Conservation (phyloP, 2,329 filamentous ascomycete species). For the Xylaria polymorpha region DNA sequence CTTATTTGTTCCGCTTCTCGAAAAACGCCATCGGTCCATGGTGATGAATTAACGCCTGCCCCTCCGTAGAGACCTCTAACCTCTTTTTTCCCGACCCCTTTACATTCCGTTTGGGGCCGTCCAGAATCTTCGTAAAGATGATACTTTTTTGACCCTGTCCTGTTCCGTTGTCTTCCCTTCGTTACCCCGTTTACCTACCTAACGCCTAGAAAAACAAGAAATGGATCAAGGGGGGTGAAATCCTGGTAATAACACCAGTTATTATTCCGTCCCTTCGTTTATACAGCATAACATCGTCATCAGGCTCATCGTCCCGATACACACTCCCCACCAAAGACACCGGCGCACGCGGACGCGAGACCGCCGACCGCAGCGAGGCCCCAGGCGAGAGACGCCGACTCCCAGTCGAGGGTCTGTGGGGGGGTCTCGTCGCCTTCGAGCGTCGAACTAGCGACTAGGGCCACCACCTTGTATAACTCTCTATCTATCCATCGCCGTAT, state of each 20-base stretch:
- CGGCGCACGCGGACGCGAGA: conserved; percentile 58
- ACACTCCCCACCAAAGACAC: conserved; percentile 61
- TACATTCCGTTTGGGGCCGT: no score
- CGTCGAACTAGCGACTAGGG: conserved; percentile 48
- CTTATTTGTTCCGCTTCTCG: neutral
- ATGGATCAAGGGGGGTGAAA: neutral
- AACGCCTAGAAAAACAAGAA: neutral
- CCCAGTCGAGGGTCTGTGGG: conserved; percentile 58
- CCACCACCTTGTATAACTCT: conserved; percentile 36
- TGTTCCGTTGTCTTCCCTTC: neutral
- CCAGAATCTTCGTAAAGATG: neutral
- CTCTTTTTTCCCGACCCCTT: no score
- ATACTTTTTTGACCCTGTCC: neutral
- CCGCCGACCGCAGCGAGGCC: conserved; percentile 58
- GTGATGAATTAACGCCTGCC: neutral
- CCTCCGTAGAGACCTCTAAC: neutral
- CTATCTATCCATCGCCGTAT: no score
- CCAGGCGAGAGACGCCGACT: conserved; percentile 60
- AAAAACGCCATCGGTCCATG: neutral
- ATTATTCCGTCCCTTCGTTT: neutral
- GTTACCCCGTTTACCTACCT: neutral
- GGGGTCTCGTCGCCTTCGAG: conserved; percentile 56
- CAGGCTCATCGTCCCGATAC: conserved; percentile 51
- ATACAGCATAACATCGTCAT: neutral
- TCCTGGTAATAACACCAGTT: neutral